Evolutionary conservation across 148 eudicot species (phyloP).

Genomic region (Cornus florida): DNA sequence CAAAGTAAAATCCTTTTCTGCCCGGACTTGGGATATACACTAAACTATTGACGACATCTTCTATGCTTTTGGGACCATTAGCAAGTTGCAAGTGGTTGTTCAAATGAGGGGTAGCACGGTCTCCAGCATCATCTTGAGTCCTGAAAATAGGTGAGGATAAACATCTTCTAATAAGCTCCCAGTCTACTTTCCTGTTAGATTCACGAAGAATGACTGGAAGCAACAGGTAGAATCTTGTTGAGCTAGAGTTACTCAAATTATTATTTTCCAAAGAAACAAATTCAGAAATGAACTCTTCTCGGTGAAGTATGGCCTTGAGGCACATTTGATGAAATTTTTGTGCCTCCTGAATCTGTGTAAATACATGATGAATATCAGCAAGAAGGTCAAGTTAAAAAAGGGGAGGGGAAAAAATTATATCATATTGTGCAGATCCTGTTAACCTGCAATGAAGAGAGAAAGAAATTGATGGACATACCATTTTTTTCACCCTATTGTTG

Average conservation of each 20-base stretch:
- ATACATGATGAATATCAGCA: background rate
- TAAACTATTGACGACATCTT: conserved; percentile 69
- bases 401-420: no score
- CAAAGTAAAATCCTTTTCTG: conserved; percentile 74
- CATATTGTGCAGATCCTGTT: no score
- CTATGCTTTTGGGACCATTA: conserved; percentile 53
- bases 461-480: no score
- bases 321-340: conserved; percentile 70
- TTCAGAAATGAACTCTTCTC: conserved; percentile 56
- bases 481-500: no score
- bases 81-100: conserved; percentile 60
- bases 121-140: conserved; percentile 21
- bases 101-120: conserved; percentile 8
- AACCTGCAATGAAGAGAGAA: no score
- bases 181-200: conserved; percentile 45
- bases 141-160: conserved; percentile 81
- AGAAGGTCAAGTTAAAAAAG: background rate
- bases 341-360: conserved; percentile 66
- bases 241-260: conserved; percentile 28
- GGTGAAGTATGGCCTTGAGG: conserved; percentile 78
- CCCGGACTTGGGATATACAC: conserved; percentile 70
- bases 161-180: conserved; percentile 72
- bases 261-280: conserved; percentile 51
- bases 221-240: conserved; percentile 66
- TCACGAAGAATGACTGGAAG: conserved; percentile 62